phyloP scores from a whole-genome alignment of 441 rosid genomes.

The Raphanus hybrid region DNA sequence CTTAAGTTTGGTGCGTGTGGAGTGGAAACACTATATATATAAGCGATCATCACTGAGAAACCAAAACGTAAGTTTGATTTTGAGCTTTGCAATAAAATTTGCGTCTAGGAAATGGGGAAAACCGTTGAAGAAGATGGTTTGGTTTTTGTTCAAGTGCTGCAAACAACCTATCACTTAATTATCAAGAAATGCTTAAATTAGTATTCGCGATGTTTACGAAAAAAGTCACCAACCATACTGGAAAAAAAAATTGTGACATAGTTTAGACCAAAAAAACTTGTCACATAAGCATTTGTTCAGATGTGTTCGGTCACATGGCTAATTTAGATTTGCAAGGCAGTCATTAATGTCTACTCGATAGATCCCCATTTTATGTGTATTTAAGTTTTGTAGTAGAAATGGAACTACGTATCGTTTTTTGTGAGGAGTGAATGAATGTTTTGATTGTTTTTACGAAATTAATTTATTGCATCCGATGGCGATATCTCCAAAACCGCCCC shows the following conservation, averaged over 20 bases:
- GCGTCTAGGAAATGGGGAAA: background rate
- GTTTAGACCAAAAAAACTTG: background rate
- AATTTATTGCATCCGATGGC: background rate
- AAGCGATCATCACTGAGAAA: no score
- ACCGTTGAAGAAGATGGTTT: background rate
- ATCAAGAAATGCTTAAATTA: background rate
- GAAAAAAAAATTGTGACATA: background rate
- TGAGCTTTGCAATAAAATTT: no score
- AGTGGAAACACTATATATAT: no score
- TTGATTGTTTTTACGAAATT: background rate
- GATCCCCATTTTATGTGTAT: background rate
- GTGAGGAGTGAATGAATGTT: background rate
- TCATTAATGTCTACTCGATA: slow-evolving; percentile 11
- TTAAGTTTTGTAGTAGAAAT: slow-evolving; percentile 8
- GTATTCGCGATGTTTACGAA: background rate
- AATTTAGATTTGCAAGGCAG: background rate
- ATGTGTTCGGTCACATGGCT: slow-evolving; percentile 8
- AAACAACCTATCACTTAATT: background rate
- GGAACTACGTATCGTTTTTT: slow-evolving; percentile 2
- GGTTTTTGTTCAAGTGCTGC: background rate
- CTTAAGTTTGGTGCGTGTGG: no score
- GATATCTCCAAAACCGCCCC: slow-evolving; percentile 11
- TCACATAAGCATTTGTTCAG: slow-evolving; percentile 22
- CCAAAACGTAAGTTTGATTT: no score
- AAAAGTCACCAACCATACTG: background rate